Conservation (phyloP, 1,139 yeast genomes). For the Pichia sp. region DNA sequence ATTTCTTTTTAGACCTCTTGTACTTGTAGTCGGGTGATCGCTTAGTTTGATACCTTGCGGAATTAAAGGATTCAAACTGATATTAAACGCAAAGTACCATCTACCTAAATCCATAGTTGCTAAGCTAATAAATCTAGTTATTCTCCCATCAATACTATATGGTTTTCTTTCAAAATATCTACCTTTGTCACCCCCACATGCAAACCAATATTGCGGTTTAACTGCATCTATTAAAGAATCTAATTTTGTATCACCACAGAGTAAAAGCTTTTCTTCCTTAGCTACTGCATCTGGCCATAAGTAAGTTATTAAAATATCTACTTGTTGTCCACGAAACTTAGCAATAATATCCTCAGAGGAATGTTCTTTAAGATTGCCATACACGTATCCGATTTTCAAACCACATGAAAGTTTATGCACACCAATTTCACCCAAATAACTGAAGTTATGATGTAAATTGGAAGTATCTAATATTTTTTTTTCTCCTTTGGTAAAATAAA, state of each 20-base stretch:
- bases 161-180: conserved; percentile 52
- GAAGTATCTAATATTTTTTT: background rate
- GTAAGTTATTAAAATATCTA: conserved; percentile 54
- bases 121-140: conserved; percentile 60
- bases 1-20: conserved; percentile 1
- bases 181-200: conserved; percentile 45
- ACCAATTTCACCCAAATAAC: conserved; percentile 32
- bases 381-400: conserved; percentile 41
- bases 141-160: conserved; percentile 33
- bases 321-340: conserved; percentile 22
- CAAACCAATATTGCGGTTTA: conserved; percentile 62
- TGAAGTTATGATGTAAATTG: conserved; percentile 1
- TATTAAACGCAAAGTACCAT: conserved; percentile 71
- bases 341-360: conserved; percentile 18
- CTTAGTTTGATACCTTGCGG: background rate
- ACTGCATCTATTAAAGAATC: conserved; percentile 40
- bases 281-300: conserved; percentile 57
- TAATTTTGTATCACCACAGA: conserved; percentile 36
- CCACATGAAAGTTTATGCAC: conserved; percentile 40
- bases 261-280: conserved; percentile 33
- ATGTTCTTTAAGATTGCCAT: conserved; percentile 23
- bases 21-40: background rate
- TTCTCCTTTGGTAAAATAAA: conserved; percentile 21
- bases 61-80: conserved; percentile 19
- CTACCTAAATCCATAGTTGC: conserved; percentile 51